phyloP scores from a whole-genome alignment of 2,329 filamentous ascomycete genomes.

The Pyrenochaeta sp. region DNA sequence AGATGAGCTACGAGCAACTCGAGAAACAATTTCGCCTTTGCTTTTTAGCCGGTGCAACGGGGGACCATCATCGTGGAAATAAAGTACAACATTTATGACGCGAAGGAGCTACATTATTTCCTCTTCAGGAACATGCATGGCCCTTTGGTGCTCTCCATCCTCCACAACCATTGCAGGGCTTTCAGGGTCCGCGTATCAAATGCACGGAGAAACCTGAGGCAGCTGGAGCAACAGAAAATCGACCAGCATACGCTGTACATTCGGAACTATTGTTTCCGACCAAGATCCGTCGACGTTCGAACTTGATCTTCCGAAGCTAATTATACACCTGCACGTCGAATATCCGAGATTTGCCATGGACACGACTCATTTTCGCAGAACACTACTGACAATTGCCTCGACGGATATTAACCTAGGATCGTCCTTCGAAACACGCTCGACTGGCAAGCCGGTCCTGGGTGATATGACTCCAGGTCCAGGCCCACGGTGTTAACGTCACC shows the following conservation, averaged over 20 bases:
- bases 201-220: conserved; percentile 1
- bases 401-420: neutral
- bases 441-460: too few species aligned
- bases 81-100: neutral
- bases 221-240: neutral
- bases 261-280: neutral
- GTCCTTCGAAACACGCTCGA: neutral
- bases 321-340: neutral
- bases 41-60: neutral
- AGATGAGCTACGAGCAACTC: neutral
- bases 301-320: neutral
- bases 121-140: too few species aligned
- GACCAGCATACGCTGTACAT: neutral
- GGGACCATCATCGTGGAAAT: conserved; percentile 1
- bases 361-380: neutral
- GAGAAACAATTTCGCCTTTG: neutral
- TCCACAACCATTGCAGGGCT: neutral
- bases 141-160: neutral
- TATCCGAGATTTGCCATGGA: conserved; percentile 10
- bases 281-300: neutral
- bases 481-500: too few species aligned
- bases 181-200: neutral
- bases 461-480: too few species aligned
- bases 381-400: neutral
- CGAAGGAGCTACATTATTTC: neutral